Base-by-base conservation (phyloP, 2,329 filamentous ascomycete species). In the Colletotrichum eleusines region DNA sequence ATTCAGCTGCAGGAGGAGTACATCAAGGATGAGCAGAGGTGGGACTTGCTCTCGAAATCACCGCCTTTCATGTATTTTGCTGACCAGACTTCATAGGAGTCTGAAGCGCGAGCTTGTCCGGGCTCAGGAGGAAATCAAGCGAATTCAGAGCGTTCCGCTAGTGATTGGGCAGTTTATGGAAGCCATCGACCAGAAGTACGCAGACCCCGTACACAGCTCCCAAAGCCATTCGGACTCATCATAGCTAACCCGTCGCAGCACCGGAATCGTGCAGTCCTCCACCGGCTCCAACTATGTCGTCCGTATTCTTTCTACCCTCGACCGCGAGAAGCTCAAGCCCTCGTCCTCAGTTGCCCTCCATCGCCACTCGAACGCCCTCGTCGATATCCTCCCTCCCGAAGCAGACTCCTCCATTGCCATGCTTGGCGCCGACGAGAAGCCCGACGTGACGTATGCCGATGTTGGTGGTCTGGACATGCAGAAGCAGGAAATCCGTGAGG, bases 91-190 rank as follows among this genome's bases (percentile, higher is more conserved):
- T 7, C 16, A 53, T 76, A 94, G 94, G 85, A 98, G 94, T 84
- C 84, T 99, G 81, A 99, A 99, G 88, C 91, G 96, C 76, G 96
- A 99, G 86, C 89, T 99, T 62, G 95, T 99, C 66, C 91, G 96
- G 76, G 96, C 96, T 76, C 96, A 99, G 81, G 96, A 99, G 82
- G 96, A 99, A 86, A 99, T 99, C 86, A 99, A 99, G 87, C 91
- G 96, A 75, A 99, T 99, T 81, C 96, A 99, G 85, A 98, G 94
- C 81, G 96, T 99, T 65, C 96, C 96, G 35, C 85, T 99, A 73
- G 96, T 99, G 73, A 99, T 99, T 80, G 96, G 96, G 72, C 96
- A 99, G 84, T 99, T 99, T 80, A 99, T 99, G 96, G 96, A 99
- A 84, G 96, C 96, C 66, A 99, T 99, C 80, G 96, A 99, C 82